Evolutionary conservation across 2,329 filamentous ascomycete genomes (phyloP), one percentile per base, ranked within the genome.

Genomic region (Aspergillus tanneri): DNA sequence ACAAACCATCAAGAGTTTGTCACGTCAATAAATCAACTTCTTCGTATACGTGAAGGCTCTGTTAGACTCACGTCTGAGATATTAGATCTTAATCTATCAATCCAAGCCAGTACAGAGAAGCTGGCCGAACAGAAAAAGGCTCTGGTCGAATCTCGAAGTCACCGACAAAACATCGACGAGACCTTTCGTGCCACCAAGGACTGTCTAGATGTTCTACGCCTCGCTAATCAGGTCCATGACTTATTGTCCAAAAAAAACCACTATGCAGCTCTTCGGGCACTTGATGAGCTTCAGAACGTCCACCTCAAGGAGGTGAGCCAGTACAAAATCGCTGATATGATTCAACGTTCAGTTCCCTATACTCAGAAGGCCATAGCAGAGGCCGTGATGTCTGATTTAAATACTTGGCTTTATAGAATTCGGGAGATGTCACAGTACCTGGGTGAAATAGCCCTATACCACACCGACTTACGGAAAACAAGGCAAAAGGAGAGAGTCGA

Each of bases 1-100:
- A 92, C 88, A 9, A 96, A 96, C 62, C 93, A 99, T 64, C 92
- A 97, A 65, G 93, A 96, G 63, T 99, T 99, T 64, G 86, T 97
- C 25, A 84, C 83, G 56, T 96, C 92, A 0, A 90, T 99, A 58
- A 95, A 93, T 62, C 90, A 95, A 65, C 81, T 99, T n/a, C 87
- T 97, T 59, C 82, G 84, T 50, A 90, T 97, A 43, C 86, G 92
- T 45, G 89, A 96, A 69, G 90, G 90, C 32, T 97, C 92, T 0
- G 90, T 96, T 32, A 79, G 82, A 37, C 76, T 99, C 62, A 97
- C 92, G 1, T 82, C 86, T 30, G 92, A 99, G 68, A 97, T 99
- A 49, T 76, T 99, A 54, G 83, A 89, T 59, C 79, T 99, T 48
- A 97, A 96, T 64, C 87, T 95, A 68, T 95, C 90, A 6, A 97